Conservation (phyloP, 352 stramenopile species). For the Globisporangium splendens region DNA sequence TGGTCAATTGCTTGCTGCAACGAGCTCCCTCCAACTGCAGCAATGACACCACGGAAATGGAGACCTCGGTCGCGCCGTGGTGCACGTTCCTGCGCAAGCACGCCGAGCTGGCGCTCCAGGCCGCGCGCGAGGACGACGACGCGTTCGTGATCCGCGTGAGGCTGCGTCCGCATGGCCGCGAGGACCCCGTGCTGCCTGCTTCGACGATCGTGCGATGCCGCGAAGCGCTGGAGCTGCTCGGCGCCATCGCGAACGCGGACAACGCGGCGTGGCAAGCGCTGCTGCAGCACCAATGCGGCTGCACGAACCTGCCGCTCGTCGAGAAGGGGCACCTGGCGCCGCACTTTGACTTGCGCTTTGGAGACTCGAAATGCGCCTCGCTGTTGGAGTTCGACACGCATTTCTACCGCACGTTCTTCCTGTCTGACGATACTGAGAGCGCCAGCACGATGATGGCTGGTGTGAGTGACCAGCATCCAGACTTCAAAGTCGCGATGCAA, state of each 20-base stretch:
- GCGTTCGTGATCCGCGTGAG: constrained; percentile 5
- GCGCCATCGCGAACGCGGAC: constrained; percentile 6
- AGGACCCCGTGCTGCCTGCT: background rate
- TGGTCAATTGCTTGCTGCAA: too few species aligned
- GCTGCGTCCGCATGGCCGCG: background rate
- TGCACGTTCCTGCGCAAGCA: constrained; percentile 5
- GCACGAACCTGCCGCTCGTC: constrained; percentile 10
- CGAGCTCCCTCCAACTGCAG: background rate
- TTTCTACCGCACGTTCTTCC: constrained; percentile 6
- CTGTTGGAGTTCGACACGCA: constrained; percentile 8
- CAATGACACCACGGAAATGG: background rate
- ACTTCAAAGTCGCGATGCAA: background rate
- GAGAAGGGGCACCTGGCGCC: background rate
- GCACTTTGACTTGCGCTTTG: constrained; percentile 8
- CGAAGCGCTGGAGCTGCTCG: constrained; percentile 10
- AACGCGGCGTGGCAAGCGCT: constrained; percentile 9
- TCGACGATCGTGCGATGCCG: background rate
- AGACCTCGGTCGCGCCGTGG: constrained; percentile 5
- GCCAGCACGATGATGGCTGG: too few species aligned
- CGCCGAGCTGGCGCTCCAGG: background rate
- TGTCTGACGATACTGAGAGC: background rate
- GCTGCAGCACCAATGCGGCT: constrained; percentile 8
- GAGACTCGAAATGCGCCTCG: constrained; percentile 2
- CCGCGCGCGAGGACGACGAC: background rate
- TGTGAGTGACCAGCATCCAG: too few species aligned